Evolutionary conservation across 805 yeast species (phyloP), one percentile per base, ranked within the genome.

Genomic region (Dipodascus albidus): DNA sequence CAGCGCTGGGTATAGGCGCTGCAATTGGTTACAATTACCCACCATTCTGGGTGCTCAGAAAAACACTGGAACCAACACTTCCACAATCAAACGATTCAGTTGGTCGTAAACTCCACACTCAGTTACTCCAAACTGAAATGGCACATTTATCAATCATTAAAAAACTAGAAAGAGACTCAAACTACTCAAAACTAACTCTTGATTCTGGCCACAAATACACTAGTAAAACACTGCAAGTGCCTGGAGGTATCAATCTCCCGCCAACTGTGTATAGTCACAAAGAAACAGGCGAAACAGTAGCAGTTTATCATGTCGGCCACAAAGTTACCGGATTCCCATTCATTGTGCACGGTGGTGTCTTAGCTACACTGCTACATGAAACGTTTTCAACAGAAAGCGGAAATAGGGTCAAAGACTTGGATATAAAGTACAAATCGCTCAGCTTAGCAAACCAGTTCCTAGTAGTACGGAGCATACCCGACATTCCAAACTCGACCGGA

Each of bases 241-340:
- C 95, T 0, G 96, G 96, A 4, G 93, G 89, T 0, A 76, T 91
- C 54, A 78, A 87, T 1, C 76, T 87, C 42, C 77, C 83, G 49
- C 95, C 96, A 1, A 70, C 81, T 23, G 74, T 85, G 14, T 86
- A 84, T 60, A 78, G 78, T 58, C 79, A 83, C 55, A 70, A 75
- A 1, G 66, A 70, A 14, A 76, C 78, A 0, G 74, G 75, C 52
- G 85, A 85, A 59, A 76, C 83, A 0, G 74, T 85, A 1, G 77
- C 87, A 0, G 74, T 88, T 3, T 73, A 87, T 23, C 95, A 87
- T 64, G 74, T 85, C 52, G 96, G 97, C 0, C 80, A 83, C 62
- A 77, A 77, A 56, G 67, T 89, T 20, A 82, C 91, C 47, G 97
- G 97, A 0, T 89, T 84, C 64, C 97, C 96, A 1, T 83, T 87